These are phyloP conservation scores for Coemansia sp. DNA, from an alignment of 192 early-diverging fungal genomes.

Conservation along the genomic window DNA sequence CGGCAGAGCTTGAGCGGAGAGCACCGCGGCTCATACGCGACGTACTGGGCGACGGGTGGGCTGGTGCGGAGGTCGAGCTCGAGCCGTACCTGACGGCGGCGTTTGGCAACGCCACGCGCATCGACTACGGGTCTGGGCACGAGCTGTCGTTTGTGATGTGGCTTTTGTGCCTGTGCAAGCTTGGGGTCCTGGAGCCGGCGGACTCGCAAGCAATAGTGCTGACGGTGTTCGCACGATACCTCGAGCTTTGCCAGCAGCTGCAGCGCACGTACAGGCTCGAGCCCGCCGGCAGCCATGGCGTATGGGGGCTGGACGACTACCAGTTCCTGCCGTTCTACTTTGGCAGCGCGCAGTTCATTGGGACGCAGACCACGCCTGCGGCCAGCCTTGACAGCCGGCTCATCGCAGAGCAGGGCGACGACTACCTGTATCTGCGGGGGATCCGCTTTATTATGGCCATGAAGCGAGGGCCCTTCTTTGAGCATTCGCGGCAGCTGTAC, in stretches of 20 bases:
- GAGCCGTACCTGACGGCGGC: conserved; percentile 63
- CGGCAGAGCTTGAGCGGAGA: conserved; percentile 52
- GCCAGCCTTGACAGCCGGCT: conserved; percentile 63
- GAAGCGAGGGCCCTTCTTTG: conserved; percentile 70
- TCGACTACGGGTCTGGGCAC: conserved; percentile 98
- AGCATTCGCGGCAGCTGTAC: conserved; percentile 75
- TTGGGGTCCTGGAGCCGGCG: conserved; percentile 58
- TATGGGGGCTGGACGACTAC: conserved; percentile 97
- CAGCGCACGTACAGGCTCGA: conserved; percentile 85
- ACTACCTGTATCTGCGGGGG: conserved; percentile 84
- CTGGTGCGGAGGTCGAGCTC: conserved; percentile 67
- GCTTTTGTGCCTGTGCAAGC: conserved; percentile 72
- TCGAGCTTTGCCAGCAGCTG: conserved; percentile 72
- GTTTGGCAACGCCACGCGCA: conserved; percentile 87
- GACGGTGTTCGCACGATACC: conserved; percentile 72
- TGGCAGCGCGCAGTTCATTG: conserved; percentile 85
- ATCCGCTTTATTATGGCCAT: conserved; percentile 75
- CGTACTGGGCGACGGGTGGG: conserved; percentile 21
- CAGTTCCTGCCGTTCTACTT: conserved; percentile 94
- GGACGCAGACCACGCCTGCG: conserved; percentile 68
- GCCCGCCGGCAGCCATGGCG: conserved; percentile 95
- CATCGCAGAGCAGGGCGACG: conserved; percentile 57
- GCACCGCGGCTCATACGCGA: conserved; percentile 22
- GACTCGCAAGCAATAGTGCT: conserved; percentile 76
- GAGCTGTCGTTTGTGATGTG: conserved; percentile 87